Base-by-base conservation (phyloP, 805 yeast species). In the Candida hispaniensis region DNA sequence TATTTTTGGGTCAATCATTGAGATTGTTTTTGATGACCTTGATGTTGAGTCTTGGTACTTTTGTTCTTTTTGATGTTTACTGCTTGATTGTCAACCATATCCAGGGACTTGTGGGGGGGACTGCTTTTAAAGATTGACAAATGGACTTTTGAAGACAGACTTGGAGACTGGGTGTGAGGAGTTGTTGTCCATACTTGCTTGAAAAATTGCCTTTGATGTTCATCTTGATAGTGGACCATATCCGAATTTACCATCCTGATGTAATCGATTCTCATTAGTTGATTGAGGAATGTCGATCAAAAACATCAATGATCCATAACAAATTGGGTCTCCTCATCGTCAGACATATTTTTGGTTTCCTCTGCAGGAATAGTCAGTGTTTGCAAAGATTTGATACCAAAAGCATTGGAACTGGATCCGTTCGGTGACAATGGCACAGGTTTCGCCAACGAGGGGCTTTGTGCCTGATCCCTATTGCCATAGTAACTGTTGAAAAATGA, bases 281-380 rank as follows among this genome's bases (percentile, higher is more conserved):
- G 12, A 22, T 10, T 10, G 13, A 12, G 26, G 14, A 6, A 9
- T 23, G 8, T 7, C 7, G 8, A 7, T 7, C 11, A n/a, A 7
- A 12, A 14, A n/a, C 19, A 22, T 29, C 24, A 32, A 19, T 30
- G 38, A 14, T 36, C 40, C 40, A 36, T 36, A 25, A 29, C 28
- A 19, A 36, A 36, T 20, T 36, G 40, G 7, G 40, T 36, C 14
- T 36, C 38, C 11, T 36, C 40, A 22, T 36, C 40, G 40, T 30
- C 26, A 17, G 11, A 17, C 19, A 24, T 24, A 18, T 30, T 32
- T 23, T 23, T 36, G 18, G 21, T 24, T 15, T 14, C 30, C 38
- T 32, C 29, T 15, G 36, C 40, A 15, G 26, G 19, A 24, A 18
- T 21, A 14, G 36, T 18, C 38, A 22, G 18, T 13, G 17, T 22